Percentiles rank a stretch among this genome's conserved stretches.
These are phyloP conservation scores for Xylaria grammica DNA, from an alignment of 495 filamentous ascomycete species.

Conservation along the genomic window DNA sequence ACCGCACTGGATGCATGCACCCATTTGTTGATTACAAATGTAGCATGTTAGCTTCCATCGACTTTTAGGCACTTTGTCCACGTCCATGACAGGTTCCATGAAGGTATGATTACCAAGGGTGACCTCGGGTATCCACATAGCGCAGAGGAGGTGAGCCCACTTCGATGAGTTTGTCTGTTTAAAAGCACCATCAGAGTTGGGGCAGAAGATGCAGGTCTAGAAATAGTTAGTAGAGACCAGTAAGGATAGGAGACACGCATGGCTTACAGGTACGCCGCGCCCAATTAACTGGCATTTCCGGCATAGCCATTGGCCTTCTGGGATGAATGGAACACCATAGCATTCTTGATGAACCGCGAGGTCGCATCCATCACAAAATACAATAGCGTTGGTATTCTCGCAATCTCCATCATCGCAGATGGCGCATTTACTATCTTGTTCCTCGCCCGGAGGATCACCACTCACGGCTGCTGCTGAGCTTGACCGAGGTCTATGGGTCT, in stretches of 20 bases:
- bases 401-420: slow-evolving; percentile 99
- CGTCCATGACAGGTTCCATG: slow-evolving; percentile 97
- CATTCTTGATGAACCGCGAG: slow-evolving; percentile 98
- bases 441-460: slow-evolving; percentile 87
- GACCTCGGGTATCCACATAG: slow-evolving; percentile 98
- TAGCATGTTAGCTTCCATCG: slow-evolving; percentile 96
- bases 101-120: slow-evolving; percentile 94
- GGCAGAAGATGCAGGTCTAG: slow-evolving; percentile 95
- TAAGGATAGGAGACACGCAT: slow-evolving; percentile 23
- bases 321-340: slow-evolving; percentile 98
- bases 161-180: slow-evolving; percentile 94
- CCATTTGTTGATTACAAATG: slow-evolving; percentile 97
- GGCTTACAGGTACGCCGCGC: slow-evolving; percentile 78
- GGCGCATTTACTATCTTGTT: slow-evolving; percentile 96
- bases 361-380: slow-evolving; percentile 98
- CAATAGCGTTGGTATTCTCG: slow-evolving; percentile 99
- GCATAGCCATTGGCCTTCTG: slow-evolving; percentile 98
- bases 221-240: slow-evolving; percentile 19
- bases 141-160: slow-evolving; percentile 96
- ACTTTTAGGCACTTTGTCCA: slow-evolving; percentile 93
- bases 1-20: slow-evolving; percentile 96
- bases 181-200: slow-evolving; percentile 96
- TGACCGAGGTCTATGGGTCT: slow-evolving; percentile 86
- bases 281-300: slow-evolving; percentile 96
- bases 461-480: slow-evolving; percentile 92